Evolutionary conservation across 306 rosid species (phyloP).

Genomic region (Vigna unguiculata): DNA sequence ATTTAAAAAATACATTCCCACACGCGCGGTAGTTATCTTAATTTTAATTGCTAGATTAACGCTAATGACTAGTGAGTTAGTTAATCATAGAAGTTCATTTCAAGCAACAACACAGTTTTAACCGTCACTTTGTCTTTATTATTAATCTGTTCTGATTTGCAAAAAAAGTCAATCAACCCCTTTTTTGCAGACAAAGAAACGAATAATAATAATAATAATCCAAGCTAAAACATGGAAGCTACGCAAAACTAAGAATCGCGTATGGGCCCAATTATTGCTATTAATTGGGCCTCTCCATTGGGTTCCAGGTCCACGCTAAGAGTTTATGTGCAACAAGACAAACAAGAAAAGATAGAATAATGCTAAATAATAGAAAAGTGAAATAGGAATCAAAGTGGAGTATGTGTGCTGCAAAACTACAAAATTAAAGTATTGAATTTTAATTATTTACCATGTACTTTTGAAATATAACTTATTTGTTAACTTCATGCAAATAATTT

Average conservation of each 20-base stretch:
- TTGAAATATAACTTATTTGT: not conserved
- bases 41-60: no score
- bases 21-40: no score
- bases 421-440: not conserved
- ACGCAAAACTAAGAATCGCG: slow-evolving; percentile 3
- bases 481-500: not conserved
- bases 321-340: slow-evolving; percentile 9
- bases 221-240: not conserved
- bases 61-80: no score
- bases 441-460: not conserved
- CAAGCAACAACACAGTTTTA: not conserved
- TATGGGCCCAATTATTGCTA: slow-evolving; percentile 3
- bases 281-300: not conserved
- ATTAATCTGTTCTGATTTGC: not conserved
- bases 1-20: no score
- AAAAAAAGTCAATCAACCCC: not conserved
- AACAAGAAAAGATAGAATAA: not conserved
- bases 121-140: not conserved
- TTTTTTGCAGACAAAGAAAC: slow-evolving; percentile 1
- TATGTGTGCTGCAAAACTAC: not conserved
- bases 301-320: not conserved
- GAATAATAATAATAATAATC: not conserved
- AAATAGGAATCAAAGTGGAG: not conserved
- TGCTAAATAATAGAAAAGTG: not conserved
- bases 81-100: not conserved